phyloP scores from a whole-genome alignment of 768 basidiomycete genomes.

The Trametes meyenii region DNA sequence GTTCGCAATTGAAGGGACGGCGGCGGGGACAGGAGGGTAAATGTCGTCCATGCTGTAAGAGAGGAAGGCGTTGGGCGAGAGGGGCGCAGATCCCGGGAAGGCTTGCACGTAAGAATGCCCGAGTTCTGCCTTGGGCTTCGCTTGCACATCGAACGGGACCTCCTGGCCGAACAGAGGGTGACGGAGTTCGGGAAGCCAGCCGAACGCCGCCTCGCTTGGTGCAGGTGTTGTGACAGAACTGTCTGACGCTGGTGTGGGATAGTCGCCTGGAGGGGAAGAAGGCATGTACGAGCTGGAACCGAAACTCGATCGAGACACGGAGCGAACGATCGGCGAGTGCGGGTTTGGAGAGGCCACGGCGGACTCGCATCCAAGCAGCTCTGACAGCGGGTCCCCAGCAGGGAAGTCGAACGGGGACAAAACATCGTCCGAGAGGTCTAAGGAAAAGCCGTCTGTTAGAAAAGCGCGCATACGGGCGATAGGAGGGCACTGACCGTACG shows the following conservation, averaged over 20 bases:
- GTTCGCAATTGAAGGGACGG: not conserved
- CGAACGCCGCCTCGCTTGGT: constrained; percentile 15
- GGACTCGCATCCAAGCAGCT: not conserved
- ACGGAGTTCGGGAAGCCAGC: constrained; percentile 8
- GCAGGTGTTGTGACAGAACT: constrained; percentile 22
- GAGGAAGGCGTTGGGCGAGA: constrained; percentile 8
- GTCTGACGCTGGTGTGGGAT: constrained; percentile 21
- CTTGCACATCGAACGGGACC: constrained; percentile 3
- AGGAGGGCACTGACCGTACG: constrained; percentile 1
- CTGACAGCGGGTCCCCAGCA: not conserved
- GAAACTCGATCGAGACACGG: constrained; percentile 24
- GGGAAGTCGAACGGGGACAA: not conserved
- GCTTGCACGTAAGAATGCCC: constrained; percentile 17
- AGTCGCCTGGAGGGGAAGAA: constrained; percentile 14
- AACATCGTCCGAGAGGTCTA: constrained; percentile 6
- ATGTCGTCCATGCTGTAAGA: constrained; percentile 5
- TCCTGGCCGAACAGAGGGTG: constrained; percentile 6
- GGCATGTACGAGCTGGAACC: constrained; percentile 12
- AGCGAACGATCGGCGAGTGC: constrained; percentile 20
- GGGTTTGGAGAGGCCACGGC: constrained; percentile 1
- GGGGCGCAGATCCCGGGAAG: constrained; percentile 22
- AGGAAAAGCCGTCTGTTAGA: not conserved
- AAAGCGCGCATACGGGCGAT: not conserved
- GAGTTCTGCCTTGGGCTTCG: constrained; percentile 13
- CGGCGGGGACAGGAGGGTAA: not conserved